Conservation (phyloP, 257 asterid species). For the Prunella vulgaris region DNA sequence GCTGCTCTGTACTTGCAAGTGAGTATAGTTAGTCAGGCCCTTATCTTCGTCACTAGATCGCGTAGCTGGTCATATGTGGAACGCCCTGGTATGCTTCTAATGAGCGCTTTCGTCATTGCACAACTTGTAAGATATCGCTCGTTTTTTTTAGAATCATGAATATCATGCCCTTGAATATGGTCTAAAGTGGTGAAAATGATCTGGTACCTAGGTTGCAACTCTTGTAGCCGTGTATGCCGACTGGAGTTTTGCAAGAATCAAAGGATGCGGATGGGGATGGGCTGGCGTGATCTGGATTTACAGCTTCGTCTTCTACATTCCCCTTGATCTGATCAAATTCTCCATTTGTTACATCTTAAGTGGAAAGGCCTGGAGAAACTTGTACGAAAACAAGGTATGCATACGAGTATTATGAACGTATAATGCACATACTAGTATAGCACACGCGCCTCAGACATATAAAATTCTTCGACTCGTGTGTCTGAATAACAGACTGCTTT, state of each 20-base stretch:
- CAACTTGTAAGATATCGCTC: slow-evolving; percentile 51
- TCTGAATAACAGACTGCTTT: slow-evolving; percentile 60
- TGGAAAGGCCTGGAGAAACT: slow-evolving; percentile 84
- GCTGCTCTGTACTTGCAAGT: slow-evolving; percentile 93
- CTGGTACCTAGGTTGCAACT: slow-evolving; percentile 63
- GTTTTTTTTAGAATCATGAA: background rate
- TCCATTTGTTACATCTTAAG: slow-evolving; percentile 68
- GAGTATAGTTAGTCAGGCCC: slow-evolving; percentile 94
- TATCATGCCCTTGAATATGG: too few species aligned
- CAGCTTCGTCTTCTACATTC: slow-evolving; percentile 59
- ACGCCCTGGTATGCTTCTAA: slow-evolving; percentile 72
- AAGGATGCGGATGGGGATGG: slow-evolving; percentile 99
- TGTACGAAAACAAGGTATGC: slow-evolving; percentile 80
- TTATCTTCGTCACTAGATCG: slow-evolving; percentile 82
- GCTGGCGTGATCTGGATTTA: slow-evolving; percentile 91
- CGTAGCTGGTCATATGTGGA: slow-evolving; percentile 79
- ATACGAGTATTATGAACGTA: background rate
- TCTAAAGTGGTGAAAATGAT: background rate
- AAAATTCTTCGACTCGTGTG: background rate
- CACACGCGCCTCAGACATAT: background rate
- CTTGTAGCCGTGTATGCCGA: slow-evolving; percentile 84
- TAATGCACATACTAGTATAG: too few species aligned
- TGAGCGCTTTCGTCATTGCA: slow-evolving; percentile 65
- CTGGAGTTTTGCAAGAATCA: slow-evolving; percentile 79
- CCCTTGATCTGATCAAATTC: slow-evolving; percentile 78